A percentile compares a stretch with the other conserved stretches of the same genome.
Evolutionary conservation across 768 basidiomycete species (phyloP).

Genomic region (Brasilioporus rufonigricans): DNA sequence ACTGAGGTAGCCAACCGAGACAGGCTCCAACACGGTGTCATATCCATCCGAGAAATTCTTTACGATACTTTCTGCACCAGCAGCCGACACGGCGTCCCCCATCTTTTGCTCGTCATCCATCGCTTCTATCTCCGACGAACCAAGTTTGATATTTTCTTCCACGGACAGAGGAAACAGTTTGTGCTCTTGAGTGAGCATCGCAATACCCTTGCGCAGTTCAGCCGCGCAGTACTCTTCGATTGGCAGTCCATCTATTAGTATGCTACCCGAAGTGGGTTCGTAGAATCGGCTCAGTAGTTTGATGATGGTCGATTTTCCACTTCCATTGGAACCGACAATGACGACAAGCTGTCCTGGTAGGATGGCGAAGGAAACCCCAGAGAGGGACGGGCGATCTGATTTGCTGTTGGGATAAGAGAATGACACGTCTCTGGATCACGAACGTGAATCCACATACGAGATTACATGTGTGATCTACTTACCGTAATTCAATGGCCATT

Average conservation of each 20-base stretch:
- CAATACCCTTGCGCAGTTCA: conserved; percentile 37
- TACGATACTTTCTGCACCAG: conserved; percentile 42
- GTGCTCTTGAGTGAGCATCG: conserved; percentile 43
- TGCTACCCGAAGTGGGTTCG: conserved; percentile 34
- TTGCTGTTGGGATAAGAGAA: conserved; percentile 51
- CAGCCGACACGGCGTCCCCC: conserved; percentile 27
- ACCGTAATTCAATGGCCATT: conserved; percentile 21
- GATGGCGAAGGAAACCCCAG: conserved; percentile 30
- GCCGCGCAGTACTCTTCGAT: conserved; percentile 31
- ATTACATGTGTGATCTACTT: neutral
- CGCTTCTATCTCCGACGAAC: conserved; percentile 15
- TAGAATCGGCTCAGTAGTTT: conserved; percentile 39
- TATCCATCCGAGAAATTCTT: conserved; percentile 36
- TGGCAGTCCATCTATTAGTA: conserved; percentile 38
- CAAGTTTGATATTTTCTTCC: conserved; percentile 41
- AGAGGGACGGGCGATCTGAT: conserved; percentile 21
- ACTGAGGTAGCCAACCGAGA: conserved; percentile 29
- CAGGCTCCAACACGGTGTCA: conserved; percentile 39
- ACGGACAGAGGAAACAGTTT: conserved; percentile 37
- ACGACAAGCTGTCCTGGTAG: conserved; percentile 33
- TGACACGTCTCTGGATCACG: conserved; percentile 42
- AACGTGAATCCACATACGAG: neutral
- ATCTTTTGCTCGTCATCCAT: conserved; percentile 16
- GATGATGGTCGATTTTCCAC: conserved; percentile 37
- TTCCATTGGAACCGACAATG: conserved; percentile 35